Percentiles rank a stretch among this genome's conserved stretches.
Evolutionary conservation across 2,329 filamentous ascomycete species (phyloP).

Genomic region (Parascedosporium putredinis): DNA sequence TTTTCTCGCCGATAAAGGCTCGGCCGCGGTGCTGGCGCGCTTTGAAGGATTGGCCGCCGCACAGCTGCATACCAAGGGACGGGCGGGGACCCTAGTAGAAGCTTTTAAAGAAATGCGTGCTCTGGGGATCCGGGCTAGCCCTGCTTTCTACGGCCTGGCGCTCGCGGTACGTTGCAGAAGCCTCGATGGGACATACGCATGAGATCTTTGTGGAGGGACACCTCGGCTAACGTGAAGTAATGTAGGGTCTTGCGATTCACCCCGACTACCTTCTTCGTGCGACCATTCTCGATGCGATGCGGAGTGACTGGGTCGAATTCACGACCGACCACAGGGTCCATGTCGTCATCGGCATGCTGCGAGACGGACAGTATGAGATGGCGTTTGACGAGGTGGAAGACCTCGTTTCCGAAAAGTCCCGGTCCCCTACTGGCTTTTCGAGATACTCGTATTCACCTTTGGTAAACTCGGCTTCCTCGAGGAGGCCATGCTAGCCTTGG

Average conservation of each 20-base stretch:
- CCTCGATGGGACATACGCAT: too few relatives aligned
- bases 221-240: not conserved
- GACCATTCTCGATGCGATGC: conserved; percentile 63
- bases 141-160: conserved; percentile 14
- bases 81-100: conserved; percentile 15
- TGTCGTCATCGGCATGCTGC: conserved; percentile 61
- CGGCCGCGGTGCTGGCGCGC: not conserved
- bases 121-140: conserved; percentile 11
- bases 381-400: conserved; percentile 61
- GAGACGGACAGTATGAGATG: conserved; percentile 74
- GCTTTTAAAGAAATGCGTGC: conserved; percentile 12
- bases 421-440: conserved; percentile 64
- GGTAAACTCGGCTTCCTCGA: conserved; percentile 64
- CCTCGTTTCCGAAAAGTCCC: conserved; percentile 47
- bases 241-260: conserved; percentile 63
- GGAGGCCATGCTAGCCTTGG: conserved; percentile 61
- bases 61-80: not conserved
- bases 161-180: conserved; percentile 20
- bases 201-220: not conserved
- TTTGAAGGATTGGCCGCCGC: conserved; percentile 2
- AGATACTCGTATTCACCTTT: conserved; percentile 66
- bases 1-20: not conserved
- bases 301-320: conserved; percentile 49
- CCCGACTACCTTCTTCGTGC: conserved; percentile 72
- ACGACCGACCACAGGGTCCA: conserved; percentile 49